These are phyloP conservation scores for Exophiala aquamarina DNA, from an alignment of 2,329 filamentous ascomycete genomes.

Conservation along the genomic window DNA sequence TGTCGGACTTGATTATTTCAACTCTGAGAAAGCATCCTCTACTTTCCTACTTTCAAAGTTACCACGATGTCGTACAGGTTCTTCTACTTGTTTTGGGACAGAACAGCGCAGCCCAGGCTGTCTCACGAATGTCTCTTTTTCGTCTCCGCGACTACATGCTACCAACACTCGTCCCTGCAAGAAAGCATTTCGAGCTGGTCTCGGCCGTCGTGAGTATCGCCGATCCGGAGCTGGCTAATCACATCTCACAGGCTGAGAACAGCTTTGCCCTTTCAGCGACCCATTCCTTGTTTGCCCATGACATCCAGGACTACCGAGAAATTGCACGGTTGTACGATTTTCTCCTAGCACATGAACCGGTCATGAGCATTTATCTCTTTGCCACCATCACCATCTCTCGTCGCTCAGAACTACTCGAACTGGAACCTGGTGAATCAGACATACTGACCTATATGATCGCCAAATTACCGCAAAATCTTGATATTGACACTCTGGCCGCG, in stretches of 20 bases:
- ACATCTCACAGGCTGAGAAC: constrained; percentile 76
- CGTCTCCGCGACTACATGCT: constrained; percentile 98
- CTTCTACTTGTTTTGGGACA: constrained; percentile 79
- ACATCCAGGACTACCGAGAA: constrained; percentile 84
- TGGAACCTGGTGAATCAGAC: constrained; percentile 79
- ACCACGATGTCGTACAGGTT: constrained; percentile 97
- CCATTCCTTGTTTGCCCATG: constrained; percentile 93
- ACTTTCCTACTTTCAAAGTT: constrained; percentile 96
- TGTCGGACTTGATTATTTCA: constrained; percentile 76
- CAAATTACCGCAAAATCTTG: constrained; percentile 77
- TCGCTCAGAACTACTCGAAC: constrained; percentile 79
- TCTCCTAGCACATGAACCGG: constrained; percentile 81
- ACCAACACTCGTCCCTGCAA: constrained; percentile 75
- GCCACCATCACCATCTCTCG: constrained; percentile 82
- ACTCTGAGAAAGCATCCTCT: constrained; percentile 78
- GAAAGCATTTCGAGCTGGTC: constrained; percentile 82
- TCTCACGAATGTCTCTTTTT: constrained; percentile 80
- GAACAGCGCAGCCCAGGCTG: constrained; percentile 58
- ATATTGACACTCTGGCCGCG: constrained; percentile 74
- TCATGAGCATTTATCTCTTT: constrained; percentile 87
- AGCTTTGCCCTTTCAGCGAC: constrained; percentile 94
- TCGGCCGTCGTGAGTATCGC: constrained; percentile 74
- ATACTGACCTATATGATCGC: constrained; percentile 88
- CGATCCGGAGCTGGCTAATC: constrained; percentile 69
- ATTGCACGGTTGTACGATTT: constrained; percentile 93